Evolutionary conservation across 768 basidiomycete species (phyloP).

Genomic region (Leccinum subgranulosum): DNA sequence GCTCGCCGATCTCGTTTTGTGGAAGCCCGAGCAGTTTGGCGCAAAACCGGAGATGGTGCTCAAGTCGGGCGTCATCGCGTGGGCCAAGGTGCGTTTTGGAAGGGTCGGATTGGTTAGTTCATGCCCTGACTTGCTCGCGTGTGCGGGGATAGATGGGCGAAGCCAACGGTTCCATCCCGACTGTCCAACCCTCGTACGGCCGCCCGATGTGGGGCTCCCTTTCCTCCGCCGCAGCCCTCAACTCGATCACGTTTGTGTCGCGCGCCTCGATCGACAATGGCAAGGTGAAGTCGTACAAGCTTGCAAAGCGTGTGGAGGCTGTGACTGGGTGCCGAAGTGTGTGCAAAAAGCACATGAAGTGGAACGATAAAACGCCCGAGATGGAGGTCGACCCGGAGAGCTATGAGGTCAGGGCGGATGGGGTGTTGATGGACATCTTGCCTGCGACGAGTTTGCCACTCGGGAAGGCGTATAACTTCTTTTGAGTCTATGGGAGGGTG

Average conservation of each 20-base stretch:
- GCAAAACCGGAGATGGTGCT: conserved; percentile 91
- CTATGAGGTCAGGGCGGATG: conserved; percentile 83
- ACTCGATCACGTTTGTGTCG: conserved; percentile 87
- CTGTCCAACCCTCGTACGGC: conserved; percentile 84
- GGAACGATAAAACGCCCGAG: conserved; percentile 76
- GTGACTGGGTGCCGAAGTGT: conserved; percentile 75
- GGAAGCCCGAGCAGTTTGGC: conserved; percentile 94
- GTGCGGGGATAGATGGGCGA: conserved; percentile 71
- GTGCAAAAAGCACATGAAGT: conserved; percentile 90
- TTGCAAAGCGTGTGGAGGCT: conserved; percentile 70
- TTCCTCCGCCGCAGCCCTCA: conserved; percentile 73
- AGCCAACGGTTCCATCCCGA: conserved; percentile 93
- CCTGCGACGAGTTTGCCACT: conserved; percentile 72
- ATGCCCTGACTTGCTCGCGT: not conserved
- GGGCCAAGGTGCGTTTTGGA: conserved; percentile 64
- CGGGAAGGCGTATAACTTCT: conserved; percentile 73
- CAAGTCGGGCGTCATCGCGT: conserved; percentile 91
- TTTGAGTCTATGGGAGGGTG: conserved; percentile 41
- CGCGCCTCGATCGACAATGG: conserved; percentile 60
- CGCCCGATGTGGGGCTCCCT: conserved; percentile 94
- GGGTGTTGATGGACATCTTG: conserved; percentile 67
- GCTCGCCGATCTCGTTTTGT: conserved; percentile 92
- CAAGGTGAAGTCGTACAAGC: conserved; percentile 58
- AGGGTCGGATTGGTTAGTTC: not conserved
- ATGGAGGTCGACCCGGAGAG: conserved; percentile 92